Base-by-base conservation (phyloP, 73 alveolate genomes). In the Paramecium biaurelia region DNA sequence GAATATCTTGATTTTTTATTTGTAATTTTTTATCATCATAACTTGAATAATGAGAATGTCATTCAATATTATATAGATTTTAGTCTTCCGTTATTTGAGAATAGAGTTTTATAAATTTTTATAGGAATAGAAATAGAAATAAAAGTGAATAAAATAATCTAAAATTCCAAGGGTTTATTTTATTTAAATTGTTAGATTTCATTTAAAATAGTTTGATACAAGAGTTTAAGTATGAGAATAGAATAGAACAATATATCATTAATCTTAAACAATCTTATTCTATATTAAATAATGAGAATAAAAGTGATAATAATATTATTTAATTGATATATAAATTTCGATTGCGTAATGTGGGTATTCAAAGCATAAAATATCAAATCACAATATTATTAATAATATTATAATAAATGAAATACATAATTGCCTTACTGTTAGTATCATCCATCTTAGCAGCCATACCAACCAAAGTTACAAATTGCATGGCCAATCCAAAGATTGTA, bases 301-400 rank as follows among this genome's bases (percentile, higher is more conserved):
- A n/a, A n/a, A n/a, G n/a, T n/a, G n/a, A n/a, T n/a, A n/a, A 32
- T 63, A 63, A 32, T 63, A 32, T 63, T 63, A 63, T 63, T 30
- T 24, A 9, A 5, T 63, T 53, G 28, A 26, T 24, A 58, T 23
- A 18, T 53, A 53, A 53, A 53, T 53, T n/a, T 53, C 28, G 68
- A 79, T 79, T 79, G 37, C 90, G 90, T 79, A 79, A 79, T 79
- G 37, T 38, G 23, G 14, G 47, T 79, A 79, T 79, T 53, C 68
- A 53, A 53, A 53, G 68, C 68, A 30, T 2, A 34, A 74, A 41
- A 20, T 11, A 34, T 34, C 1, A 12, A n/a, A n/a, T 41, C 35
- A 37, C 18, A 23, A n/a, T 74, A 21, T 15, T 32, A 63, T 32
- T 63, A 30, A 30, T 63, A 63, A 63, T 63, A 63, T 63, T 63